Evolutionary conservation across 257 asterid genomes (phyloP).

Genomic region (Anisodus acutangulus): DNA sequence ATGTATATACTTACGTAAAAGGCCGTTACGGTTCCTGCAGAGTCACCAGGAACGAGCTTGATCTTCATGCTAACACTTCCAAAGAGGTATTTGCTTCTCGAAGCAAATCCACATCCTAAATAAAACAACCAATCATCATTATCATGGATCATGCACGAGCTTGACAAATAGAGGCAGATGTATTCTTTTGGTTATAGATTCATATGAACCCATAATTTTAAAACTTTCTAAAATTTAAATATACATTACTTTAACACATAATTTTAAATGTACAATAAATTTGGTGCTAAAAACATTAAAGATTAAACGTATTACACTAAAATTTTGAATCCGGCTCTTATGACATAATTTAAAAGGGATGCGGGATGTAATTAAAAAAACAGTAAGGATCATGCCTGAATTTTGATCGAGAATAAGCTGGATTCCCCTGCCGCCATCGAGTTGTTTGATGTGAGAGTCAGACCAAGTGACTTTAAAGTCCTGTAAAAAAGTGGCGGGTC

Average conservation of each 20-base stretch:
- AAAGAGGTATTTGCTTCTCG: slow-evolving; percentile 39
- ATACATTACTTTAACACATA: too few species aligned
- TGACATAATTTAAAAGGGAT: too few species aligned
- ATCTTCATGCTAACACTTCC: slow-evolving; percentile 54
- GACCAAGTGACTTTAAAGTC: slow-evolving; percentile 72
- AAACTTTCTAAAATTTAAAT: too few species aligned
- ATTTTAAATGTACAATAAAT: too few species aligned
- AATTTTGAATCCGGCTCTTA: neutral
- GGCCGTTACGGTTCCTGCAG: slow-evolving; percentile 59
- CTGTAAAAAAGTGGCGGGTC: slow-evolving; percentile 72
- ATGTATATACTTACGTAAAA: slow-evolving; percentile 40
- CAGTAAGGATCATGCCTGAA: slow-evolving; percentile 47
- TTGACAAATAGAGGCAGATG: neutral
- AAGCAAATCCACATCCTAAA: slow-evolving; percentile 53
- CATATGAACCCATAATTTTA: neutral
- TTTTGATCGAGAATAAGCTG: slow-evolving; percentile 75
- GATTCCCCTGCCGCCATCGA: slow-evolving; percentile 71
- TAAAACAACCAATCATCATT: neutral
- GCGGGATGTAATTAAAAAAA: neutral
- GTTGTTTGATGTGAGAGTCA: slow-evolving; percentile 66
- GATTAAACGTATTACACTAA: slow-evolving; percentile 57
- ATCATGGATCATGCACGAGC: neutral
- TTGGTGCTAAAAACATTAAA: neutral
- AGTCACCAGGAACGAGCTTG: slow-evolving; percentile 58
- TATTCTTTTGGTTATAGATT: neutral